Conservation (phyloP, 768 basidiomycete genomes). For the Tricholoma saponaceum region DNA sequence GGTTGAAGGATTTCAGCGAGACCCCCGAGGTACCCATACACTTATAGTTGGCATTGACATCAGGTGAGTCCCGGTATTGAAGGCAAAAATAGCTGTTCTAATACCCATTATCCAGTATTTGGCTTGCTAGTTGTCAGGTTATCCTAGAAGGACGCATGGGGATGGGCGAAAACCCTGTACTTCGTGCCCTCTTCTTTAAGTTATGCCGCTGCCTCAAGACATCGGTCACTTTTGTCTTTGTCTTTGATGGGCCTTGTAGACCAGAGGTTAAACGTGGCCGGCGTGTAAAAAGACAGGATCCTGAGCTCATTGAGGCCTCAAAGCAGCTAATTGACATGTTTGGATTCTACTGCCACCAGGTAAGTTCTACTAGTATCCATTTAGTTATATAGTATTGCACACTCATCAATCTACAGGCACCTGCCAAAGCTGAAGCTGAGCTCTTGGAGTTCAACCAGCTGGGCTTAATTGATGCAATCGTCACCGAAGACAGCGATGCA, state of each 20-base stretch:
- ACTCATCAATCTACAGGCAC: conserved; percentile 26
- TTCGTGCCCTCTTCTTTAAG: conserved; percentile 39
- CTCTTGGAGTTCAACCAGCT: conserved; percentile 37
- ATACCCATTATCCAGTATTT: background rate
- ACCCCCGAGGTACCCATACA: background rate
- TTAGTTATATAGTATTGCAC: no score
- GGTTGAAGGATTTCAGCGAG: background rate
- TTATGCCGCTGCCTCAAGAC: conserved; percentile 31
- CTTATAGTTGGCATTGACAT: background rate
- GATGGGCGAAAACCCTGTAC: conserved; percentile 34
- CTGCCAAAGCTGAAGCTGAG: conserved; percentile 55
- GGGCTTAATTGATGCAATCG: conserved; percentile 40
- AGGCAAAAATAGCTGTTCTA: background rate
- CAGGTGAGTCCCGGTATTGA: background rate
- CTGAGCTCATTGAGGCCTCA: background rate
- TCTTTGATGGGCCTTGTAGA: conserved; percentile 35
- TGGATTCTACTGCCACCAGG: conserved; percentile 32
- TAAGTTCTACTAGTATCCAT: conserved; percentile 3
- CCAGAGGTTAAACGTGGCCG: conserved; percentile 37
- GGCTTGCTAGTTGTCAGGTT: conserved; percentile 5
- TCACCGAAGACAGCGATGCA: conserved; percentile 46
- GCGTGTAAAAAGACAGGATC: conserved; percentile 23
- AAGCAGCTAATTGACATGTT: conserved; percentile 28
- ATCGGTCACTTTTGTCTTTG: conserved; percentile 43
- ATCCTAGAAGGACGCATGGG: conserved; percentile 5